Evolutionary conservation across 2,329 filamentous ascomycete genomes (phyloP).

Genomic region (Diaporthe humulicola): DNA sequence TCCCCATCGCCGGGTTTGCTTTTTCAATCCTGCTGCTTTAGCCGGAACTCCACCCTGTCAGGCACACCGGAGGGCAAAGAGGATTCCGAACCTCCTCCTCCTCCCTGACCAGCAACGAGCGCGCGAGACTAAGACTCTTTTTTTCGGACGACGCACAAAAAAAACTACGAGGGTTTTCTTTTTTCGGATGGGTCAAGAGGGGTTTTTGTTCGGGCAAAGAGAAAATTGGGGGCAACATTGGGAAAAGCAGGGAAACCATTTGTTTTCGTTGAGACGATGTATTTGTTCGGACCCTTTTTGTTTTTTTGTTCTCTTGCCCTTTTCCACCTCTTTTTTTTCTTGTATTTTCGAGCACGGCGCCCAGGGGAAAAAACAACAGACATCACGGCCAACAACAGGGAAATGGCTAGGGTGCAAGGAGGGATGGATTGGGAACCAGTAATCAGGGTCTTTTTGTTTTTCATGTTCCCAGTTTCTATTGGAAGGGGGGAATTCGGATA

Average conservation of each 20-base stretch:
- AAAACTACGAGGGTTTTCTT: neutral
- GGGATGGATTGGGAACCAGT: constrained; percentile 17
- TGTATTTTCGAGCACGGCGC: constrained; percentile 33
- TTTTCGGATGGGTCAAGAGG: constrained; percentile 22
- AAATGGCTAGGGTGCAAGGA: constrained; percentile 30
- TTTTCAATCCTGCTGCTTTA: constrained; percentile 26
- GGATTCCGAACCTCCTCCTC: neutral
- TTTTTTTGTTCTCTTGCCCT: constrained; percentile 22
- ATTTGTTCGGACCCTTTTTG: constrained; percentile 6
- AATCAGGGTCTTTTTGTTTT: constrained; percentile 8
- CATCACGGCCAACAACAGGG: constrained; percentile 23
- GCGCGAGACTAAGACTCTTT: neutral
- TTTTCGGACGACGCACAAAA: constrained; percentile 5
- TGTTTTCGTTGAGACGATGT: neutral
- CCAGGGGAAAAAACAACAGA: constrained; percentile 21
- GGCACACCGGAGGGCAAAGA: neutral
- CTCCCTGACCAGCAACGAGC: constrained; percentile 2
- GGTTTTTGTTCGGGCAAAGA: constrained; percentile 16
- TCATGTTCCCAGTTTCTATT: neutral
- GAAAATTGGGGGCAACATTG: constrained; percentile 9
- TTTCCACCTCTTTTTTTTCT: constrained; percentile 31
- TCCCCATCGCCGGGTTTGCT: constrained; percentile 29
- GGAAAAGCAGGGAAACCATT: constrained; percentile 22
- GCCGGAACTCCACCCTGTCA: constrained; percentile 10
- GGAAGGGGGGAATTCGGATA: neutral